Percentiles rank a stretch among this genome's conserved stretches.
These are phyloP conservation scores for Mrakia frigida DNA, from an alignment of 768 basidiomycete species.

Conservation along the genomic window DNA sequence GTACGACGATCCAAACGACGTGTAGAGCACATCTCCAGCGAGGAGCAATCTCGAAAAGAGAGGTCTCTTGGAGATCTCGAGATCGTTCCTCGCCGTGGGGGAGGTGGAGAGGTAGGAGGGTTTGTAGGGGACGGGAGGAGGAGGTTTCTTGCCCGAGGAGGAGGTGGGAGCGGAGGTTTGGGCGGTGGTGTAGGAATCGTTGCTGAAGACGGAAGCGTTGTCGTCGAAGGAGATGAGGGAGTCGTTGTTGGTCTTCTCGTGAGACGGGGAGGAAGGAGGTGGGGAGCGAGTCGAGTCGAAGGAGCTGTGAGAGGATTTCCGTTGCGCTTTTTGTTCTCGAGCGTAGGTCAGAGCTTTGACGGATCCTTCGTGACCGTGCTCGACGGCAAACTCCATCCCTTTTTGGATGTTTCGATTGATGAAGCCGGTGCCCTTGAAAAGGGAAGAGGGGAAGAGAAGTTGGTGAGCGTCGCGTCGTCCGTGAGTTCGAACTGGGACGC, in stretches of 20 bases:
- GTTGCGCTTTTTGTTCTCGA: not conserved
- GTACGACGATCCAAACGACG: conserved; percentile 22
- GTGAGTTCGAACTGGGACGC: not conserved
- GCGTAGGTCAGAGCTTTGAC: not conserved
- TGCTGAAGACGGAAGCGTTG: not conserved
- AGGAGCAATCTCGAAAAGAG: conserved; percentile 26
- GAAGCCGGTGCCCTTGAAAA: conserved; percentile 19
- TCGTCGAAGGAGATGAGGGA: not conserved
- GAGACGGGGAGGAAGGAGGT: not conserved
- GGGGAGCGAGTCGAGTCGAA: not conserved
- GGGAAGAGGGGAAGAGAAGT: not conserved
- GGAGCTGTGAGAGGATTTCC: not conserved
- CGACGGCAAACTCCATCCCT: conserved; percentile 27
- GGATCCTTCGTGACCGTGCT: conserved; percentile 17
- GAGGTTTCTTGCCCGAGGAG: too few relatives aligned
- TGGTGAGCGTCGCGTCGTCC: too few relatives aligned
- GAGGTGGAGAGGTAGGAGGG: not conserved
- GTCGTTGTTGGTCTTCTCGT: not conserved
- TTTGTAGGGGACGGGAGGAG: conserved; percentile 5
- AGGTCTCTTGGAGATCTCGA: conserved; percentile 1
- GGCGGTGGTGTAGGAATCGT: not conserved
- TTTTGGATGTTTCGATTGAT: conserved; percentile 26
- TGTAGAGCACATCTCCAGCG: conserved; percentile 30
- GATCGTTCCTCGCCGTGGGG: not conserved
- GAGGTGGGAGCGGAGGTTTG: too few relatives aligned